Conservation (phyloP, 306 rosid species). For the Leucaena leucocephala region DNA sequence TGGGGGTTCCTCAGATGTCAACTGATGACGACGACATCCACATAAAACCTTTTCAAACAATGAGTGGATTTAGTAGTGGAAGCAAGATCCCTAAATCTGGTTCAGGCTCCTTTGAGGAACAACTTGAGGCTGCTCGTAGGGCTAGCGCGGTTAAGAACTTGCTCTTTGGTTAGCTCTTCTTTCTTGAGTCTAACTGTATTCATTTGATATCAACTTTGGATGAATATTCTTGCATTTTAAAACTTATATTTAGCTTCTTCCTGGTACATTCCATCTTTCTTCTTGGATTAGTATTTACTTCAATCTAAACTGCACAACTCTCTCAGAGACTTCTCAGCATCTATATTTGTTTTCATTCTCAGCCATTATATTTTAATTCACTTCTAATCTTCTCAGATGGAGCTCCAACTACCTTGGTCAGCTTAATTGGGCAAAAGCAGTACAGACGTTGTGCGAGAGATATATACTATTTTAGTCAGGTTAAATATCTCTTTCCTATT, state of each 20-base stretch:
- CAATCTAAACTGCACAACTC: neutral
- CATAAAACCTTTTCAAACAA: constrained; percentile 43
- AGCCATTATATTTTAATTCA: neutral
- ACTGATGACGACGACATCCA: constrained; percentile 37
- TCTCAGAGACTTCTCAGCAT: neutral
- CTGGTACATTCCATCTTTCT: neutral
- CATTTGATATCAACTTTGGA: neutral
- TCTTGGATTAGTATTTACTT: neutral
- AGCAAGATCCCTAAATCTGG: constrained; percentile 42
- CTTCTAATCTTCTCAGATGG: constrained; percentile 65
- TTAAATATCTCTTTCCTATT: constrained; percentile 41
- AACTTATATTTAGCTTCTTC: neutral
- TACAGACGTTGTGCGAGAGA: constrained; percentile 93
- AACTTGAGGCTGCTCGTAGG: constrained; percentile 94
- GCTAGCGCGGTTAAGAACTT: constrained; percentile 87
- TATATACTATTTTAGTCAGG: constrained; percentile 92
- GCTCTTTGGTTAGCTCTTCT: constrained; percentile 77
- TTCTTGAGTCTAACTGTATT: neutral
- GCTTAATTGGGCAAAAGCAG: constrained; percentile 85
- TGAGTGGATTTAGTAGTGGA: constrained; percentile 51
- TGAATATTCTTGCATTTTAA: neutral
- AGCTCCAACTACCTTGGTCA: constrained; percentile 88
- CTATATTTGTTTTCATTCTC: neutral
- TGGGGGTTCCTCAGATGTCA: constrained; percentile 48
- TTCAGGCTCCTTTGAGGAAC: constrained; percentile 78